phyloP scores from a whole-genome alignment of 768 basidiomycete genomes.

The Exidia glandulosa region DNA sequence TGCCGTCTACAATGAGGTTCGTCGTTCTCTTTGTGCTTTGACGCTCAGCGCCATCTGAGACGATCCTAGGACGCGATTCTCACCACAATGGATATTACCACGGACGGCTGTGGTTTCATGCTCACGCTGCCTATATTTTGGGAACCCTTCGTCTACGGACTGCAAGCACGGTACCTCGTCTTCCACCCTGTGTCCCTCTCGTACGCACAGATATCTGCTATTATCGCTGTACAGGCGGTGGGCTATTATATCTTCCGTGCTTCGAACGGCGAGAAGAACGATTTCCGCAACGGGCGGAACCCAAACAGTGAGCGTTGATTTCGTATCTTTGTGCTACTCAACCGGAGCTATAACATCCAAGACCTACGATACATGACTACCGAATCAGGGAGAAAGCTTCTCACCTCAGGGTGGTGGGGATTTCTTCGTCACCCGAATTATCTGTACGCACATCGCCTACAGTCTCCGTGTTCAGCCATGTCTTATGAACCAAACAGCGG shows the following conservation, averaged over 20 bases:
- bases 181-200: slow-evolving; percentile 78
- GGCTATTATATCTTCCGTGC: slow-evolving; percentile 89
- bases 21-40: slow-evolving; percentile 11
- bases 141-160: slow-evolving; percentile 89
- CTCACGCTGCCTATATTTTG: slow-evolving; percentile 87
- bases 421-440: slow-evolving; percentile 88
- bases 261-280: slow-evolving; percentile 89
- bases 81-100: slow-evolving; percentile 95
- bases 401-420: slow-evolving; percentile 98
- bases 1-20: slow-evolving; percentile 80
- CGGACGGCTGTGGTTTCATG: slow-evolving; percentile 99
- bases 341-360: too few relatives aligned
- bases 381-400: slow-evolving; percentile 73
- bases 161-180: slow-evolving; percentile 93
- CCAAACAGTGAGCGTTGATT: slow-evolving; percentile 85
- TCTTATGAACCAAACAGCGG: slow-evolving; percentile 34
- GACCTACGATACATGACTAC: slow-evolving; percentile 78
- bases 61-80: slow-evolving; percentile 33
- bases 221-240: slow-evolving; percentile 51
- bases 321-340: too few relatives aligned
- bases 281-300: slow-evolving; percentile 87
- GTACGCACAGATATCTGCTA: slow-evolving; percentile 36
- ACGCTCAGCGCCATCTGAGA: not conserved
- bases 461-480: not conserved
- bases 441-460: slow-evolving; percentile 34